Percentiles rank a stretch among this genome's conserved stretches.
phyloP scores from a whole-genome alignment of 2,329 filamentous ascomycete genomes.

The Macrophomina phaseolina region DNA sequence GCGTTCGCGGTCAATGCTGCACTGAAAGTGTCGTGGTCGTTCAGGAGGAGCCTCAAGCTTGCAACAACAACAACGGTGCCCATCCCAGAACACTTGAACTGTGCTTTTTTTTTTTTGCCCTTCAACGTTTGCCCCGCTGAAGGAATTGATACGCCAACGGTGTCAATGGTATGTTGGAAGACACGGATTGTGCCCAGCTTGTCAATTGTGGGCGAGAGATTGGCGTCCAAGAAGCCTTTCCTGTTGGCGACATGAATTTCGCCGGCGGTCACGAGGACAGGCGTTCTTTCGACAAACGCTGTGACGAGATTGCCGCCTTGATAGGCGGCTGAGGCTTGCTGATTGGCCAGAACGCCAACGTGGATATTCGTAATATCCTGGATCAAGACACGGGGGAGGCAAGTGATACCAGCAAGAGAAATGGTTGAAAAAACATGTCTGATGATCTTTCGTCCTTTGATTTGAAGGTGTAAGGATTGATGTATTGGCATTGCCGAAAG shows the following conservation, averaged over 20 bases:
- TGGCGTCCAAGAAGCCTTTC: constrained; percentile 33
- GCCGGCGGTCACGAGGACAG: constrained; percentile 33
- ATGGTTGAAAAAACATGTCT: neutral
- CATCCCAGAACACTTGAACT: constrained; percentile 29
- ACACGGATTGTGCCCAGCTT: constrained; percentile 30
- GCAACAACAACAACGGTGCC: constrained; percentile 28
- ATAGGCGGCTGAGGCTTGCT: constrained; percentile 28
- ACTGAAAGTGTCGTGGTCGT: constrained; percentile 30
- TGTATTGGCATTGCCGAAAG: neutral
- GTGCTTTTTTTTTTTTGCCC: constrained; percentile 32
- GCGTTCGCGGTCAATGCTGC: constrained; percentile 26
- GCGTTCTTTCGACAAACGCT: constrained; percentile 26
- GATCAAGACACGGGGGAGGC: constrained; percentile 28
- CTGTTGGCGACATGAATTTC: constrained; percentile 31
- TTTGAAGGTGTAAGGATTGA: too few relatives aligned
- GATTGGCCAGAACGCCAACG: constrained; percentile 29
- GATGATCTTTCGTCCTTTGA: too few relatives aligned
- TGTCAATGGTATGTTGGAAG: constrained; percentile 31
- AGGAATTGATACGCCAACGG: constrained; percentile 32
- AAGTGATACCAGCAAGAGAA: neutral
- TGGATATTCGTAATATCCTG: constrained; percentile 33
- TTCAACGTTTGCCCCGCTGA: constrained; percentile 31
- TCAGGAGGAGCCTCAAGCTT: constrained; percentile 31
- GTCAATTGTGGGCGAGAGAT: constrained; percentile 30
- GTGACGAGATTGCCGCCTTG: constrained; percentile 28